A percentile compares a stretch with the other conserved stretches of the same genome.
Evolutionary conservation across 306 rosid species (phyloP).

Genomic region (Sechiopsis laciniata): DNA sequence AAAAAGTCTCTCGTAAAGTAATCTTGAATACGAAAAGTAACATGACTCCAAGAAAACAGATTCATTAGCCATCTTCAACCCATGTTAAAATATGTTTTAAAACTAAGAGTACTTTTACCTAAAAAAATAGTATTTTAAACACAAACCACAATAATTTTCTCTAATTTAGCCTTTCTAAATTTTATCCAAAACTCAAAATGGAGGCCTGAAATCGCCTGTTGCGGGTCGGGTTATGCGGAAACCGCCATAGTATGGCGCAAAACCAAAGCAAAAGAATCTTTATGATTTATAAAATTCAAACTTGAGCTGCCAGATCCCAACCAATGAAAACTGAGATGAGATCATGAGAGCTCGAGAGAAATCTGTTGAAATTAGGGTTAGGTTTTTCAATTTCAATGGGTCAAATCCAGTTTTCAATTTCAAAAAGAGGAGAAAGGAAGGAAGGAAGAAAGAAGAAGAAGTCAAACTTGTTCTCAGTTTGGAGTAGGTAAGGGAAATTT

Average conservation of each 20-base stretch:
- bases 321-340: background rate
- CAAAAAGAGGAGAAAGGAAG: background rate
- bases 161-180: too few relatives aligned
- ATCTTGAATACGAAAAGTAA: too few relatives aligned
- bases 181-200: too few relatives aligned
- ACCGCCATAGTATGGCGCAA: background rate
- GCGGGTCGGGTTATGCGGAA: background rate
- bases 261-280: too few relatives aligned
- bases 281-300: background rate
- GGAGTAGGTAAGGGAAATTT: background rate
- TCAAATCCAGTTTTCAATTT: background rate
- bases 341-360: background rate
- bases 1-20: too few relatives aligned
- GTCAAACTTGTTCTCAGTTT: background rate
- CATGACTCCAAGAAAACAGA: too few relatives aligned
- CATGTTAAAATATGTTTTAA: too few relatives aligned
- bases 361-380: background rate
- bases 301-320: background rate
- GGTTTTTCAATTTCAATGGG: background rate
- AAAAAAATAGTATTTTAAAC: too few relatives aligned
- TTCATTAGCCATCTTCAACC: too few relatives aligned
- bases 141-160: too few relatives aligned
- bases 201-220: background rate
- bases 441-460: background rate
- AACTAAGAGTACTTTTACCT: too few relatives aligned